These are phyloP conservation scores for Tricladium varicosporioides DNA, from an alignment of 2,329 filamentous ascomycete genomes.

Conservation along the genomic window DNA sequence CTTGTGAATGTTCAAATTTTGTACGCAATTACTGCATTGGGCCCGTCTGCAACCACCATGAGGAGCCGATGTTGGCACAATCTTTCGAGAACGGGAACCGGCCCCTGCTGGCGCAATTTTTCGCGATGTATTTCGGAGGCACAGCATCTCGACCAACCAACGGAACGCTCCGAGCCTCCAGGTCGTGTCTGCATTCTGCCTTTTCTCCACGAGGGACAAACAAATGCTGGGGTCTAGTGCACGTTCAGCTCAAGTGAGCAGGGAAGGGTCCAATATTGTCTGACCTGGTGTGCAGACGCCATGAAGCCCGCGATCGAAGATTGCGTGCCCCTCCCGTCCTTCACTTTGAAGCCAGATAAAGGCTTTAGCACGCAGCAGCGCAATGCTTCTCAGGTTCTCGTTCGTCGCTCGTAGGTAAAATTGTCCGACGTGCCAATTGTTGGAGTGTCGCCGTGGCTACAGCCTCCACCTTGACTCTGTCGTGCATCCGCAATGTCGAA, in stretches of 20 bases:
- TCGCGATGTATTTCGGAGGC: slow-evolving; percentile 11
- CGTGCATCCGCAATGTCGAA: not conserved
- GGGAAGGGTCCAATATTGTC: slow-evolving; percentile 8
- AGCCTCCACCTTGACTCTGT: not conserved
- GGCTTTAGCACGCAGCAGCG: not conserved
- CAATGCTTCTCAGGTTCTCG: not conserved
- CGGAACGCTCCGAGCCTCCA: not conserved
- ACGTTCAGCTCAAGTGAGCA: slow-evolving; percentile 14
- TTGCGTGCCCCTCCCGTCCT: slow-evolving; percentile 2
- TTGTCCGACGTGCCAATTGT: not conserved
- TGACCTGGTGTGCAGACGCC: slow-evolving; percentile 15
- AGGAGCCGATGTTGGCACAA: slow-evolving; percentile 7
- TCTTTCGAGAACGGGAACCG: not conserved
- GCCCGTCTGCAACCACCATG: slow-evolving; percentile 1
- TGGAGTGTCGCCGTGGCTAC: not conserved
- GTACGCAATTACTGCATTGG: too few relatives aligned
- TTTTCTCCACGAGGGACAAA: slow-evolving; percentile 7
- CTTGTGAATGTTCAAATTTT: too few relatives aligned
- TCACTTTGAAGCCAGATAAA: slow-evolving; percentile 2
- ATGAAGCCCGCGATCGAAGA: not conserved
- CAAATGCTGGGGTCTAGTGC: slow-evolving; percentile 8
- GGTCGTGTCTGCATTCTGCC: not conserved
- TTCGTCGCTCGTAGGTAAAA: not conserved
- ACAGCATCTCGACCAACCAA: slow-evolving; percentile 1
- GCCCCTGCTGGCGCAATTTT: slow-evolving; percentile 2